phyloP scores from a whole-genome alignment of 1,139 yeast genomes.

The Taphrina communis region DNA sequence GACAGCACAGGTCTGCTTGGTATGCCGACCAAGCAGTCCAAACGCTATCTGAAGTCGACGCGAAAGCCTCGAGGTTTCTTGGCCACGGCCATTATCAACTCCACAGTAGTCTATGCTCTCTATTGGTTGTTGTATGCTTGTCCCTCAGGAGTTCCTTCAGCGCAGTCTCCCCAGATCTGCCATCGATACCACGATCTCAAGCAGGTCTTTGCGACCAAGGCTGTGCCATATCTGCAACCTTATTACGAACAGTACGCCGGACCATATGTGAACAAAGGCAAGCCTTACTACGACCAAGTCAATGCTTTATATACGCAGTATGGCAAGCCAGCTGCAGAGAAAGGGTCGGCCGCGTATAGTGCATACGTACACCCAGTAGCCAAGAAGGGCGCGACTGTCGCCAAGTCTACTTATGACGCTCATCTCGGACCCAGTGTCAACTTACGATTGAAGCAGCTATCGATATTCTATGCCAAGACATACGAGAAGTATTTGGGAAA shows the following conservation, averaged over 20 bases:
- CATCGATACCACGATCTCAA: constrained; percentile 28
- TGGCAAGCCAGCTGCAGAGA: constrained; percentile 36
- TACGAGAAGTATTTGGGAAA: constrained; percentile 30
- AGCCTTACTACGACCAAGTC: constrained; percentile 31
- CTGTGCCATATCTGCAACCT: constrained; percentile 31
- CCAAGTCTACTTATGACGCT: constrained; percentile 21
- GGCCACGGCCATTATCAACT: constrained; percentile 21
- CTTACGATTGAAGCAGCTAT: neutral
- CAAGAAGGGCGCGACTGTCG: constrained; percentile 11
- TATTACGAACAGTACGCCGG: constrained; percentile 38
- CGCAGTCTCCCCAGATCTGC: constrained; percentile 29
- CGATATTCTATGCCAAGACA: neutral
- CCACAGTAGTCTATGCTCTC: constrained; percentile 34
- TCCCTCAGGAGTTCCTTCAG: constrained; percentile 29
- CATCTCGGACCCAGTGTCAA: constrained; percentile 22
- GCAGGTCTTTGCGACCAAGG: constrained; percentile 23
- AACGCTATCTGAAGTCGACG: constrained; percentile 3
- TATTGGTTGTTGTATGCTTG: constrained; percentile 38
- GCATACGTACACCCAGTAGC: constrained; percentile 33
- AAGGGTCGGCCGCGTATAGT: constrained; percentile 6
- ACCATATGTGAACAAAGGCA: constrained; percentile 34
- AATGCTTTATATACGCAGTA: constrained; percentile 23
- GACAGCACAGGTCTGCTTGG: constrained; percentile 33
- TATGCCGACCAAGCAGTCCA: constrained; percentile 27
- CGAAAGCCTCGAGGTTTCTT: constrained; percentile 24